Evolutionary conservation across 768 basidiomycete genomes (phyloP).

Genomic region (Termitomyces sp.): DNA sequence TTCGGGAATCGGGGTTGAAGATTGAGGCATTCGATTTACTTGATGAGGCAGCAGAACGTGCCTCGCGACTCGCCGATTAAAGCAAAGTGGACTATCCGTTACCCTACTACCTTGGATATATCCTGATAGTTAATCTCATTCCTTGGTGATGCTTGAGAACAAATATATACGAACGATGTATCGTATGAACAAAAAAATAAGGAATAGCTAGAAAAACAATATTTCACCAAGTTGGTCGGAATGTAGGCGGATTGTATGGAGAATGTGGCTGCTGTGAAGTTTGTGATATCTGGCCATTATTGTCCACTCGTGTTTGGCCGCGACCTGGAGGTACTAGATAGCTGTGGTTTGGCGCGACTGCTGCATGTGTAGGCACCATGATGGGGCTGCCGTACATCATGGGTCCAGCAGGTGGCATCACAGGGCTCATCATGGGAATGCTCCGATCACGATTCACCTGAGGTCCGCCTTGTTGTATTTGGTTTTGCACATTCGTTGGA

Average conservation of each 20-base stretch:
- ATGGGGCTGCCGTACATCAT: slow-evolving; percentile 72
- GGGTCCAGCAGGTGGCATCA: slow-evolving; percentile 54
- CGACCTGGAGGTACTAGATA: slow-evolving; percentile 50
- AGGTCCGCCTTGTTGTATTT: slow-evolving; percentile 34
- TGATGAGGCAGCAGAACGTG: slow-evolving; percentile 85
- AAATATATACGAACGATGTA: slow-evolving; percentile 29
- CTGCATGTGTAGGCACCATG: slow-evolving; percentile 58
- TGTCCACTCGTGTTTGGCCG: slow-evolving; percentile 46
- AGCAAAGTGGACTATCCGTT: slow-evolving; percentile 7
- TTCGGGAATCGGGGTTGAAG: slow-evolving; percentile 86
- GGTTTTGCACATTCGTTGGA: slow-evolving; percentile 38
- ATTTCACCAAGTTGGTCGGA: slow-evolving; percentile 50
- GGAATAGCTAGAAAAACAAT: slow-evolving; percentile 19
- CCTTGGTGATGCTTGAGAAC: slow-evolving; percentile 5
- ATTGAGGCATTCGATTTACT: slow-evolving; percentile 92
- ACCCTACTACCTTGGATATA: slow-evolving; percentile 10
- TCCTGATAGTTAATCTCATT: slow-evolving; percentile 9
- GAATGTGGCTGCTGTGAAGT: slow-evolving; percentile 30
- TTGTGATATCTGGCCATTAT: slow-evolving; percentile 42
- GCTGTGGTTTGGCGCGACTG: slow-evolving; percentile 36
- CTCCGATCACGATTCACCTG: slow-evolving; percentile 44
- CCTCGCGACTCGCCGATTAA: slow-evolving; percentile 67
- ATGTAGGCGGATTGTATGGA: slow-evolving; percentile 40
- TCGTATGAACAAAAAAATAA: slow-evolving; percentile 32
- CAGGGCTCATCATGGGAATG: slow-evolving; percentile 69